Percentiles rank a stretch among this genome's conserved stretches.
Conservation (phyloP, 441 rosid genomes). For the Syzygium syzygioides region DNA sequence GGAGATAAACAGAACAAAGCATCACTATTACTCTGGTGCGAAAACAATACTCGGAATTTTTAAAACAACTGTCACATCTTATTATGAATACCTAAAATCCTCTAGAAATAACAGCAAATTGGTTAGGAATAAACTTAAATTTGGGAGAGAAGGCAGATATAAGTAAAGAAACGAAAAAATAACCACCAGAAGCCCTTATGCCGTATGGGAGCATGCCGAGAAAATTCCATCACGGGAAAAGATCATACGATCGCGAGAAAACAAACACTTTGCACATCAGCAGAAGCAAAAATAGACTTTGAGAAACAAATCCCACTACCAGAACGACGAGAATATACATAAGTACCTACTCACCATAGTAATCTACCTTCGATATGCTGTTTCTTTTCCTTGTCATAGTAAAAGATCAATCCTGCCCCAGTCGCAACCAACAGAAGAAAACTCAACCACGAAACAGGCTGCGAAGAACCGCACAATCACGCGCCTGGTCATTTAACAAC, state of each 20-base stretch:
- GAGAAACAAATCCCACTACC: not conserved
- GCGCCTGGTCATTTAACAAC: not conserved
- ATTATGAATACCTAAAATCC: not conserved
- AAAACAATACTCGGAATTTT: not conserved
- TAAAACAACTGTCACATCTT: not conserved
- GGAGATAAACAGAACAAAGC: not conserved
- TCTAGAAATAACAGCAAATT: not conserved
- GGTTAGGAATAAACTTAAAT: not conserved
- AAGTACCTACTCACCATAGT: slow-evolving; percentile 71
- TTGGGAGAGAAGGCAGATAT: not conserved
- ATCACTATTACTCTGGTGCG: not conserved
- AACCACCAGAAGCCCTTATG: not conserved
- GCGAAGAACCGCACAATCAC: slow-evolving; percentile 6
- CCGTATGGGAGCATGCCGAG: not conserved
- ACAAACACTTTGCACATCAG: not conserved
- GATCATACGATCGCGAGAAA: not conserved
- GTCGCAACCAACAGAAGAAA: slow-evolving; percentile 66
- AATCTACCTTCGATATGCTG: slow-evolving; percentile 87
- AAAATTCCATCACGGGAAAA: not conserved
- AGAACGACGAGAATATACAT: not conserved
- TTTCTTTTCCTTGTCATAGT: slow-evolving; percentile 73
- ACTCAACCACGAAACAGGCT: slow-evolving; percentile 96
- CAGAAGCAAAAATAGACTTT: not conserved
- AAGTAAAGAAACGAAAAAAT: not conserved
- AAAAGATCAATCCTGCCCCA: slow-evolving; percentile 66